Conservation (phyloP, 2,329 filamentous ascomycete species). For the Pezicula radicicola region DNA sequence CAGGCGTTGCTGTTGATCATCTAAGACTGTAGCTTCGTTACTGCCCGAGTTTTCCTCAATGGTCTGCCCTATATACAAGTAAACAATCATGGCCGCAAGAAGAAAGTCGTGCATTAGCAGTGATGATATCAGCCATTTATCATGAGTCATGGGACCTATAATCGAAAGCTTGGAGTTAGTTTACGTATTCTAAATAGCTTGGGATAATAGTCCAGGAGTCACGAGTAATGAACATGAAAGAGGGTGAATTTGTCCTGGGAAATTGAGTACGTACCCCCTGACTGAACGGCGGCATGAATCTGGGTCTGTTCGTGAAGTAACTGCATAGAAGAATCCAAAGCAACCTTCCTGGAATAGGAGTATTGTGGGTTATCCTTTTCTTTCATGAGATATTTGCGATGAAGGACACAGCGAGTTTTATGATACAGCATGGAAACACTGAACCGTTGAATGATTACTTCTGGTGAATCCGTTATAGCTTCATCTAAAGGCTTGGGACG, state of each 20-base stretch:
- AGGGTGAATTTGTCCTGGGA: no score
- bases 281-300: conserved; percentile 46
- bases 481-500: conserved; percentile 45
- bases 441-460: conserved; percentile 49
- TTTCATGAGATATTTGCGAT: conserved; percentile 50
- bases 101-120: conserved; percentile 60
- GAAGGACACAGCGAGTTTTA: conserved; percentile 53
- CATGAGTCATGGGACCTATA: conserved; percentile 40
- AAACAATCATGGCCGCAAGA: conserved; percentile 58
- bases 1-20: conserved; percentile 1
- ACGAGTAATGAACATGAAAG: no score
- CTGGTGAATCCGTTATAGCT: conserved; percentile 44
- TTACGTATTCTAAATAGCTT: no score
- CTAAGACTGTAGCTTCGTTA: background rate
- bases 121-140: conserved; percentile 55
- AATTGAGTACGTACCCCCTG: conserved; percentile 34
- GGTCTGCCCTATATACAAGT: conserved; percentile 33
- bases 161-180: no score
- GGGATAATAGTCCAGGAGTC: no score
- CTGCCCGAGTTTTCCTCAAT: conserved; percentile 2
- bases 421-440: conserved; percentile 50
- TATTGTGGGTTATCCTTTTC: conserved; percentile 39
- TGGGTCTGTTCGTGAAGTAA: conserved; percentile 45
- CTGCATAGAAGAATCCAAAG: conserved; percentile 45
- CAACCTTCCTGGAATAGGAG: conserved; percentile 48